Base-by-base conservation (phyloP, 495 filamentous ascomycete genomes). In the Lasiosphaeria miniovina region DNA sequence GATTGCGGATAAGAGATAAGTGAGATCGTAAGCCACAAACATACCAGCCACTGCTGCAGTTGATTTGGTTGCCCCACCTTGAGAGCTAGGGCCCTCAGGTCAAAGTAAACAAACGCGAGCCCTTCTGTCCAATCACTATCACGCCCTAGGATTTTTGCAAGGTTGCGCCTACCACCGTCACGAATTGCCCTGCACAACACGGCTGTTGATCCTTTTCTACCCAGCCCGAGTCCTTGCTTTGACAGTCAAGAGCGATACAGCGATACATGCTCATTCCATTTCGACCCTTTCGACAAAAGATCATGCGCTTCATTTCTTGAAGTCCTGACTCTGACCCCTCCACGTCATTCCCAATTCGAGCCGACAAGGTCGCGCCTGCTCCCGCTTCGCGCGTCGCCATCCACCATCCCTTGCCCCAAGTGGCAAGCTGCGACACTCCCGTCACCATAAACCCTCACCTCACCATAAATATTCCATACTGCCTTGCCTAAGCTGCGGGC, bases 71-170 rank as follows among this genome's bases (percentile, higher is more conserved):
- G 54, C 40, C 54, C 41, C 41, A 57, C 54, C 7, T 24, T 2
- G 24, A 24, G 24, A 24, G 24, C 2, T 24, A 1, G 24, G 2
- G 24, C 24, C 24, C 24, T 24, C 24, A 24, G 24, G 24, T 2
- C 41, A 68, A 66, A 64, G 66, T 71, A 68, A 71, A 71, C 68
- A 71, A 71, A 71, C 68, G 57, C 57, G 63, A 24, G 50, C 43
- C 43, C 32, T 9, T 5, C 36, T 38, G 49, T 11, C 68, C 68
- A 68, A 68, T 68, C 61, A 59, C 5, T 11, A 17, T 17, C 40
- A 31, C 45, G 40, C 51, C 24, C 40, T 11, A 17, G 38, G 53
- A 43, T 33, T 60, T 58, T 58, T 49, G 52, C 31, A 7, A 41
- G 34, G 36, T 55, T 49, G 57, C 45, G 38, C 38, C 38, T 8